Conservation (phyloP, 179 eudicot genomes). For the Silene noctiflora region DNA sequence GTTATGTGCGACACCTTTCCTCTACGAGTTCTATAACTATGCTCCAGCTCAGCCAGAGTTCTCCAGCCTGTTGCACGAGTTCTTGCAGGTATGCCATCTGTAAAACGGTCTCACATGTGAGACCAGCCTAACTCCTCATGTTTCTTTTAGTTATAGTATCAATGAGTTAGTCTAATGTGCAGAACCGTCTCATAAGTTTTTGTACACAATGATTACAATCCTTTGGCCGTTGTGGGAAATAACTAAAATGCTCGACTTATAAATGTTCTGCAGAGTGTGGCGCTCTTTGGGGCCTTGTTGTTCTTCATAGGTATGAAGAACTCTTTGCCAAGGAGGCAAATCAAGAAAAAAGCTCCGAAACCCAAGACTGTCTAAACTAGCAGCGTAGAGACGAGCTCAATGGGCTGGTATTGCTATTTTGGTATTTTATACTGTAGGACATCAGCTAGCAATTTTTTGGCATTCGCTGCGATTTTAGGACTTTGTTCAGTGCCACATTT, state of each 20-base stretch:
- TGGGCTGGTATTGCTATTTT: slow-evolving; percentile 10
- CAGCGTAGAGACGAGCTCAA: neutral
- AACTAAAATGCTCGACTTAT: neutral
- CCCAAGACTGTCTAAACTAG: slow-evolving; percentile 38
- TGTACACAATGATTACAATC: too few species aligned
- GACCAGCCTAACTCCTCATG: neutral
- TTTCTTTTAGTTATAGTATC: too few species aligned
- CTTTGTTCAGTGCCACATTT: neutral
- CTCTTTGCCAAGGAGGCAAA: slow-evolving; percentile 36
- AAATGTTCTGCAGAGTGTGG: slow-evolving; percentile 32
- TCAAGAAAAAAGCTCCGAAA: slow-evolving; percentile 43
- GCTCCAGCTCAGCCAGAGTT: slow-evolving; percentile 43
- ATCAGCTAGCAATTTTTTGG: slow-evolving; percentile 17
- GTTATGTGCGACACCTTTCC: slow-evolving; percentile 39
- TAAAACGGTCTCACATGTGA: neutral
- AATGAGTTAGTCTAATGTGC: too few species aligned
- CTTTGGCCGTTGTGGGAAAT: too few species aligned
- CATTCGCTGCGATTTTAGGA: slow-evolving; percentile 15
- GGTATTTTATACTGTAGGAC: slow-evolving; percentile 4
- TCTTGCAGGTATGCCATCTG: slow-evolving; percentile 45
- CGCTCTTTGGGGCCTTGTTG: slow-evolving; percentile 47
- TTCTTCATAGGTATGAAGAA: slow-evolving; percentile 53
- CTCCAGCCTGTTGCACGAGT: slow-evolving; percentile 44
- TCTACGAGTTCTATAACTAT: slow-evolving; percentile 70
- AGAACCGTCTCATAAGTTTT: neutral